Percentiles rank a stretch among this genome's conserved stretches.
phyloP scores from a whole-genome alignment of 2,329 filamentous ascomycete genomes.

The Xylariaceae sp. region DNA sequence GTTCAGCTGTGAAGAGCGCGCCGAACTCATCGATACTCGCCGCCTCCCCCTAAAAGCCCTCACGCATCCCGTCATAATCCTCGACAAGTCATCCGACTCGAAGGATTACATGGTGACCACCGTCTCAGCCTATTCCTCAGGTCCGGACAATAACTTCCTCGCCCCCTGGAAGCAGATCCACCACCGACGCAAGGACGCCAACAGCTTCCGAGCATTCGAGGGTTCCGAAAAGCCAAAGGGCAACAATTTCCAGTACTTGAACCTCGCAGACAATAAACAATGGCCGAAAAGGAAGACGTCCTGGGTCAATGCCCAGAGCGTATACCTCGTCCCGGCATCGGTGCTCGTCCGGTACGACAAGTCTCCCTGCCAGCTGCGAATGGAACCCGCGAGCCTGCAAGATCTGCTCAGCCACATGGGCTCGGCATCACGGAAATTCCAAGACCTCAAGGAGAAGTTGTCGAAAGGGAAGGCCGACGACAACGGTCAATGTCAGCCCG shows the following conservation, averaged over 20 bases:
- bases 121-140: slow-evolving; percentile 31
- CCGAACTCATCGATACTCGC: slow-evolving; percentile 17
- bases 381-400: slow-evolving; percentile 8
- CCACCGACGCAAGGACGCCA: slow-evolving; percentile 24
- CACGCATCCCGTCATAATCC: slow-evolving; percentile 33
- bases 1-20: slow-evolving; percentile 18
- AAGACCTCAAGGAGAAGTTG: not conserved
- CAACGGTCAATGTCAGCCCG: no score
- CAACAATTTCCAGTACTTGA: slow-evolving; percentile 16
- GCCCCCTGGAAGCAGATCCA: slow-evolving; percentile 30
- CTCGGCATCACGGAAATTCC: not conserved
- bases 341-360: slow-evolving; percentile 18
- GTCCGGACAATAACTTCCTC: slow-evolving; percentile 18
- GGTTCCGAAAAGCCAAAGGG: slow-evolving; percentile 24
- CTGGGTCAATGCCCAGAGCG: slow-evolving; percentile 24
- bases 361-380: not conserved
- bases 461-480: no score
- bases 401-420: slow-evolving; percentile 8
- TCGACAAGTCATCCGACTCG: slow-evolving; percentile 18
- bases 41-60: slow-evolving; percentile 23
- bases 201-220: slow-evolving; percentile 31
- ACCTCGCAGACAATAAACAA: slow-evolving; percentile 20
- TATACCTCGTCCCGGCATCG: slow-evolving; percentile 21
- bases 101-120: slow-evolving; percentile 28
- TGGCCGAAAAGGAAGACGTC: slow-evolving; percentile 27